Base-by-base conservation (phyloP, 1,284 basidiomycete species). In the Trametes versicolor region DNA sequence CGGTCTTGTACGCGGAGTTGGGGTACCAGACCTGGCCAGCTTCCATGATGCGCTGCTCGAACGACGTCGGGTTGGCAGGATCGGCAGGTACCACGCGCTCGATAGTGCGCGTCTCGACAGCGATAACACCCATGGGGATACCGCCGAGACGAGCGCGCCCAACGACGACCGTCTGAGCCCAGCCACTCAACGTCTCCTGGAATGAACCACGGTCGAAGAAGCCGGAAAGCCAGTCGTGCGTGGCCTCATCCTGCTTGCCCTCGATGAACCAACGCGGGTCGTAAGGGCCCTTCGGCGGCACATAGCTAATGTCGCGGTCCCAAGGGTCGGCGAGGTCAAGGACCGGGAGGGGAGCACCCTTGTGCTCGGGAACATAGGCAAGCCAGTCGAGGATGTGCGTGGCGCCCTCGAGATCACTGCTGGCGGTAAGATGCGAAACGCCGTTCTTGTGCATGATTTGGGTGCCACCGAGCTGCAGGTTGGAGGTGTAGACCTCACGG, bases 381-480 rank as follows among this genome's bases (percentile, higher is more conserved):
- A 99, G 80, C 96, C 98, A 99, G 74, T 96, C 90, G 65, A 99
- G 82, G 73, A 98, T 98, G 66, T 96, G 92, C 13, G 91, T 90
- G 23, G 96, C 95, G 71, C 97, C 96, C 78, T 98, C 94, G 39
- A 99, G 83, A 77, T 99, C 98, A 76, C 96, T 97, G 73, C 88
- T 89, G 29, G 97, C 97, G 3, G 94, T 97, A 58, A 99, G 82
- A 78, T 99, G 98, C 17, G 97, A 98, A 60, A 99, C 95, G 82
- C 98, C 98, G 77, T 99, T 99, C 87, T 97, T 97, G 88, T 96
- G 94, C 96, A 99, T 98, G 83, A 99, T 99, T 75, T 97, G 95
- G 41, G 98, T 99, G 65, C 98, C 98, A 75, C 98, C 98, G 67
- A 99, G 94, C 81, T 99, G 98, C 74, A 99, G 80, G 81, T 99